Evolutionary conservation across 2,329 filamentous ascomycete species (phyloP), one percentile per base, ranked within the genome.

Genomic region (Cytospora piceicola): DNA sequence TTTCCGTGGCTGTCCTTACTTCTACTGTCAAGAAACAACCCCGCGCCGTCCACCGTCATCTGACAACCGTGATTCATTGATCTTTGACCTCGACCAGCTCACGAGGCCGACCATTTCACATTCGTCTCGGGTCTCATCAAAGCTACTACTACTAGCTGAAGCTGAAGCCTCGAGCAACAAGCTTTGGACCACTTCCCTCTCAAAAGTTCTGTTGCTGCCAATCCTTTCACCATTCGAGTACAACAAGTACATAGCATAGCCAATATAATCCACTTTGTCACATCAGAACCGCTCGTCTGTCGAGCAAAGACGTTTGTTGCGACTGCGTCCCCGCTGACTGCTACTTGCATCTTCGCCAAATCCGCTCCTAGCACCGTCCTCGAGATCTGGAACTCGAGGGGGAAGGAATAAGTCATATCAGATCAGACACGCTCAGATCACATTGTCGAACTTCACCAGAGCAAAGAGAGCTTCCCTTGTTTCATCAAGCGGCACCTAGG

Each of bases 221-320:
- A 34, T 56, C 46, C 46, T 15, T 49, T 62, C 60, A 63, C 52
- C 53, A 57, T 51, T 57, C 53, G 53, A 51, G 60, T 63, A 63
- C 60, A 63, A 22, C 73, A 77, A 77, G 75, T 81, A 81, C 74
- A 78, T 78, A 81, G 79, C 77, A 77, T 82, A 82, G 78, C 78
- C 76, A 82, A 82, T 80, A 81, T 75, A 81, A 79, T 76, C 82
- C 77, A 80, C 80, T 77, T 72, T 74, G 69, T 68, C 63, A 52
- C 68, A 65, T 58, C 67, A 57, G 36, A 63, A n/a, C 52, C 54
- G 60, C 60, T 62, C 60, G 60, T 49, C 52, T 49, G 3, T 36
- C 59, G 63, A 59, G 61, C 66, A 51, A 62, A 62, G 34, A 55
- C 52, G 53, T 62, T 49, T 42, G 54, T 59, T 65, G 59, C 60